A percentile compares a stretch with the other conserved stretches of the same genome.
These are phyloP conservation scores for Lachnellula willkommii DNA, from an alignment of 2,329 filamentous ascomycete species.

Conservation along the genomic window DNA sequence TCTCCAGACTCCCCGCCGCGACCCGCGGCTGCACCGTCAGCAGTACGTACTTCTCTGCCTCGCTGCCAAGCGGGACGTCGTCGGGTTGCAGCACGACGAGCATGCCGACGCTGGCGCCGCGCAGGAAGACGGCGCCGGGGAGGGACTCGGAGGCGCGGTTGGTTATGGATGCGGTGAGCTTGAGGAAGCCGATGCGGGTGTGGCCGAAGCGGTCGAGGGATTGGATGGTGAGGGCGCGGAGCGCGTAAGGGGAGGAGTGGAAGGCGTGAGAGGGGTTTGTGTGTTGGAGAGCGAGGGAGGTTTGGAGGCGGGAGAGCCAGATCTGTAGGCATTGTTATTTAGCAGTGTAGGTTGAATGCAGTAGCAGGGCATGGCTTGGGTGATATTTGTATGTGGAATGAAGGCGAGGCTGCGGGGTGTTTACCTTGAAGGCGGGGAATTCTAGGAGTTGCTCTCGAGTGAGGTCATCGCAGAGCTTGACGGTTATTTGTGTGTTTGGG, in stretches of 20 bases:
- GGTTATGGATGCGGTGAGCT: constrained; percentile 44
- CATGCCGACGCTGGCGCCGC: constrained; percentile 57
- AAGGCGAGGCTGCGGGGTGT: background rate
- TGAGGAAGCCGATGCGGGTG: constrained; percentile 50
- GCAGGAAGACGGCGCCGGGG: constrained; percentile 51
- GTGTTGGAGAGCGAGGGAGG: constrained; percentile 20
- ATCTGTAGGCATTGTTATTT: constrained; percentile 11
- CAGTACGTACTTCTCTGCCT: constrained; percentile 49
- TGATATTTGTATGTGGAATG: background rate
- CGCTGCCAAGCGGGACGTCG: constrained; percentile 34
- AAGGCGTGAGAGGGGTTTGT: constrained; percentile 43
- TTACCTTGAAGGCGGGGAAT: constrained; percentile 48
- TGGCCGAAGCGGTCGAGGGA: constrained; percentile 48
- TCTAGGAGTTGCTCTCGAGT: constrained; percentile 39
- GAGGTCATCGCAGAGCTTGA: constrained; percentile 42
- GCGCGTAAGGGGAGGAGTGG: constrained; percentile 47
- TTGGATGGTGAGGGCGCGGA: constrained; percentile 48
- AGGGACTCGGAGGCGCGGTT: constrained; percentile 46
- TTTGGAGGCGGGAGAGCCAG: constrained; percentile 22
- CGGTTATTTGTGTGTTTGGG: constrained; percentile 35
- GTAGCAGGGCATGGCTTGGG: background rate
- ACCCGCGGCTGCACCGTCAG: constrained; percentile 56
- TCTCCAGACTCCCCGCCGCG: constrained; percentile 48
- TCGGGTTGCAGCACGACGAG: constrained; percentile 43
- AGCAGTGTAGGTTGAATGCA: no score